Base-by-base conservation (phyloP, 768 basidiomycete genomes). In the Coprinellus aureogranulatus region DNA sequence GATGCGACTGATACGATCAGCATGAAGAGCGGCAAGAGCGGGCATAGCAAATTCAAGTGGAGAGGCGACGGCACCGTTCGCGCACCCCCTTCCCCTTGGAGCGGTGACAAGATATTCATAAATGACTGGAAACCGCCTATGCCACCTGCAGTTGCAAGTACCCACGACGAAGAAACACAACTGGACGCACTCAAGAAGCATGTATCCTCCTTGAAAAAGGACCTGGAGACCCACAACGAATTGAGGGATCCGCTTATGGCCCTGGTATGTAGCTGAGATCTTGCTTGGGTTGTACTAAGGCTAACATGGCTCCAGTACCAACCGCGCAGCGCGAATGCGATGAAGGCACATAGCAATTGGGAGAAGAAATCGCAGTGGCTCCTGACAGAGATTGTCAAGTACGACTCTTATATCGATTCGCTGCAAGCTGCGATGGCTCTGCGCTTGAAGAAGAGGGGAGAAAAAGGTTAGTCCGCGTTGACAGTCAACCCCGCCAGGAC, bases 41-140 rank as follows among this genome's bases (percentile, higher is more conserved):
- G 83, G 4, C 85, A 86, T 53, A 92, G 92, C 67, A 84, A 81
- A 67, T 88, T 89, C 65, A 84, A 81, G 41, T 86, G 87, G 84
- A 81, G 81, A 61, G 57, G 57, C 3, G 88, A 92, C 20, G 86
- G 85, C 4, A 89, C 87, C 11, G 76, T 89, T 55, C 81, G 91
- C 8, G 81, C 78, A 22, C 74, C 81, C 6, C 79, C 81, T 67
- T 89, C 90, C n/a, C 87, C 90, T 0, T 88, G 86, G 80, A 72
- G 8, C 14, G 34, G 77, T 18, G 94, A 98, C 62, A 80, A 88
- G 64, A 83, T 83, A 8, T 81, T 80, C 69, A 83, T 99, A 68
- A 90, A 87, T 64, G 97, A 99, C 51, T 99, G 97, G 97, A 95
- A 94, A 67, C 80, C 92, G 5, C 95, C 97, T 0, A 76, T 89